phyloP scores from a whole-genome alignment of 2,329 filamentous ascomycete species.

The Reticulascus tulasneorum region DNA sequence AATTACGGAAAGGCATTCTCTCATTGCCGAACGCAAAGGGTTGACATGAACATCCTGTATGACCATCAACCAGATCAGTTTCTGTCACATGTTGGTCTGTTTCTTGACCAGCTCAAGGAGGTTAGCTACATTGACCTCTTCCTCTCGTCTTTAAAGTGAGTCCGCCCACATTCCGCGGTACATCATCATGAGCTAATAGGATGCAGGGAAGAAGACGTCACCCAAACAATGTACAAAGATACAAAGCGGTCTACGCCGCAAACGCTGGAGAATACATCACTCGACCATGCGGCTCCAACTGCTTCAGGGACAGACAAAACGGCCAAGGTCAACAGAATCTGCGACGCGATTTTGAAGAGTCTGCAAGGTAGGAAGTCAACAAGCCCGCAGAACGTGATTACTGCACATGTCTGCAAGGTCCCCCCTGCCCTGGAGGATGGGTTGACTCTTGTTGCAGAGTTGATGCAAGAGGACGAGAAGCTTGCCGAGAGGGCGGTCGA shows the following conservation, averaged over 20 bases:
- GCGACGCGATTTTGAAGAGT: conserved; percentile 72
- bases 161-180: not conserved
- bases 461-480: conserved; percentile 64
- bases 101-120: conserved; percentile 81
- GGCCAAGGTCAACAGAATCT: conserved; percentile 81
- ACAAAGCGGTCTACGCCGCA: conserved; percentile 49
- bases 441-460: conserved; percentile 69
- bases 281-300: conserved; percentile 11
- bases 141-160: conserved; percentile 75
- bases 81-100: conserved; percentile 67
- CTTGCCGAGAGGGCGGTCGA: conserved; percentile 86
- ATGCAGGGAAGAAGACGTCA: conserved; percentile 79
- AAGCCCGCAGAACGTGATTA: conserved; percentile 87
- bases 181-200: conserved; percentile 19
- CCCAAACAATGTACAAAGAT: conserved; percentile 88
- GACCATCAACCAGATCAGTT: conserved; percentile 90
- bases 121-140: conserved; percentile 85
- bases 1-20: conserved; percentile 82
- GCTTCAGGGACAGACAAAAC: conserved; percentile 11
- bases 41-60: conserved; percentile 96
- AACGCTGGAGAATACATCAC: conserved; percentile 4
- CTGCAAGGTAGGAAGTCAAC: conserved; percentile 59
- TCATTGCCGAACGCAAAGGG: conserved; percentile 85
- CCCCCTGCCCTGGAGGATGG: conserved; percentile 89
- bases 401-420: conserved; percentile 87